Conservation (phyloP, 345 rosid genomes). For the Populus nigra region DNA sequence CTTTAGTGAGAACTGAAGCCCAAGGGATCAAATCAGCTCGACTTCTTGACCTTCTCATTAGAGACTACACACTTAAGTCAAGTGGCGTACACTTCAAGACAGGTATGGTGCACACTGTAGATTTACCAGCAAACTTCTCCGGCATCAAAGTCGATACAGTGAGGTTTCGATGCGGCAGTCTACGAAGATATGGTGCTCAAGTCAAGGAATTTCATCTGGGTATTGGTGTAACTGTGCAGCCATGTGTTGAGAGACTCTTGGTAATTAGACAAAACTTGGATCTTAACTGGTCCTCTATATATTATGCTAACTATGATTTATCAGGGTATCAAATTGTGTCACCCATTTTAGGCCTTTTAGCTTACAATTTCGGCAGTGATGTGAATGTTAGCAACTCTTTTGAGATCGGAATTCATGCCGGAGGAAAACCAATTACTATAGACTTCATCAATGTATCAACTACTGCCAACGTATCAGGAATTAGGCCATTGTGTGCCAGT, state of each 20-base stretch:
- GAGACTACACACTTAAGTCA: conserved; percentile 69
- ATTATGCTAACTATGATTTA: conserved; percentile 63
- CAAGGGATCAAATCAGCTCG: conserved; percentile 54
- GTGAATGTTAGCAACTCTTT: conserved; percentile 44
- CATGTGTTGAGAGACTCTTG: conserved; percentile 82
- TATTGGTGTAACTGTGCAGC: conserved; percentile 55
- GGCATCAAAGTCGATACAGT: conserved; percentile 60
- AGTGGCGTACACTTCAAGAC: conserved; percentile 49
- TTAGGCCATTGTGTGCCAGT: conserved; percentile 59
- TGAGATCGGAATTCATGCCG: conserved; percentile 51
- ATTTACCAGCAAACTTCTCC: conserved; percentile 71
- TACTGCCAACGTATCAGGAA: conserved; percentile 27
- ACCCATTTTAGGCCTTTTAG: conserved; percentile 74
- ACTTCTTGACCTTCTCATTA: conserved; percentile 66
- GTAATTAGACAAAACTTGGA: conserved; percentile 71
- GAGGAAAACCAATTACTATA: conserved; percentile 56
- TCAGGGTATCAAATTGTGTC: conserved; percentile 77
- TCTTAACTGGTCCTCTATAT: conserved; percentile 67
- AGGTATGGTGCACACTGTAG: conserved; percentile 48
- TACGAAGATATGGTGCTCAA: conserved; percentile 75
- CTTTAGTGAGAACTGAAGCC: conserved; percentile 26
- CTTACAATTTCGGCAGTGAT: conserved; percentile 54
- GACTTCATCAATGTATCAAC: conserved; percentile 44
- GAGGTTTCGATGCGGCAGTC: conserved; percentile 86
- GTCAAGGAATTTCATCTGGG: conserved; percentile 69